These are phyloP conservation scores for Trichosporon sp. DNA, from an alignment of 1,284 basidiomycete species.

Conservation along the genomic window DNA sequence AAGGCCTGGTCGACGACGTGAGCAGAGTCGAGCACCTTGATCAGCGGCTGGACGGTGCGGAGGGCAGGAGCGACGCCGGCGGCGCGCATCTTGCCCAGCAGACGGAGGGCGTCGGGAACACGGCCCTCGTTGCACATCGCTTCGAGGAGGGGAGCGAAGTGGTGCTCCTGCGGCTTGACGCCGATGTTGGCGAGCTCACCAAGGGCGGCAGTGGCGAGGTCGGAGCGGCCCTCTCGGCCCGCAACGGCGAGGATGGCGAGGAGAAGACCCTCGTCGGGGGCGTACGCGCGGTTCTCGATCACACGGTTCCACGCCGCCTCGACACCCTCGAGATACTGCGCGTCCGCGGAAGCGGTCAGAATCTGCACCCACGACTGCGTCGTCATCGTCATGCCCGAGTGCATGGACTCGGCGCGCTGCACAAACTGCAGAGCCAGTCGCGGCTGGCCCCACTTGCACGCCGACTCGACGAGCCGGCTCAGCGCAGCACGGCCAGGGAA, in stretches of 20 bases:
- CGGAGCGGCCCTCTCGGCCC: conserved; percentile 68
- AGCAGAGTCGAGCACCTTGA: conserved; percentile 60
- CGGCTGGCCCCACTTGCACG: conserved; percentile 44
- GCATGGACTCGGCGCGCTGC: conserved; percentile 32
- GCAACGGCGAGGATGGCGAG: conserved; percentile 70
- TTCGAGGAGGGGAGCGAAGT: conserved; percentile 53
- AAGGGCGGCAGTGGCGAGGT: conserved; percentile 69
- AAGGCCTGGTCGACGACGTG: conserved; percentile 69
- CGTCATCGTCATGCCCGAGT: conserved; percentile 25
- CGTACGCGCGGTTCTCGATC: conserved; percentile 61
- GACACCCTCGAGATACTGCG: conserved; percentile 65
- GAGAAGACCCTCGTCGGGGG: conserved; percentile 74
- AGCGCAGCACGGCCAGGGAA: neutral
- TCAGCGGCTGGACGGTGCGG: conserved; percentile 57
- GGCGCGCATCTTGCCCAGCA: conserved; percentile 42
- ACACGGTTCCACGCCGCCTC: conserved; percentile 66
- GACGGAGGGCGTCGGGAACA: conserved; percentile 49
- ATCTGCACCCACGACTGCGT: conserved; percentile 43
- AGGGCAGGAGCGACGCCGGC: conserved; percentile 43
- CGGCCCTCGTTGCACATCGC: conserved; percentile 50
- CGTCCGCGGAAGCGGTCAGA: conserved; percentile 43
- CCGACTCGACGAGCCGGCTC: conserved; percentile 35
- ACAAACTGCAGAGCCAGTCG: conserved; percentile 46
- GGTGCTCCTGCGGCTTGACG: conserved; percentile 63
- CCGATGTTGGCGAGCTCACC: conserved; percentile 61